Evolutionary conservation across 805 yeast genomes (phyloP), one percentile per base, ranked within the genome.

Genomic region (Kodamaea laetipori): DNA sequence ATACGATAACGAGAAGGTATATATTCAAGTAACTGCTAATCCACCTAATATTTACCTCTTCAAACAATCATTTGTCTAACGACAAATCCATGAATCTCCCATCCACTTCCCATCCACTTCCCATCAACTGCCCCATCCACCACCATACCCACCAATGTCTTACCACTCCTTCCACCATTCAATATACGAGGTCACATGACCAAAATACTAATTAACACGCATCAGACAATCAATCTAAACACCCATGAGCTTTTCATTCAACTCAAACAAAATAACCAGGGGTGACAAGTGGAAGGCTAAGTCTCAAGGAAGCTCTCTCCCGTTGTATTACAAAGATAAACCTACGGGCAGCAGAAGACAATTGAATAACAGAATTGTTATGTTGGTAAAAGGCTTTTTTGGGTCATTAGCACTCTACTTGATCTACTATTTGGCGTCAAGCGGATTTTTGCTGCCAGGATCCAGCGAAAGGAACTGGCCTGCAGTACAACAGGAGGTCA

Each of bases 401-500:
- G 57, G 66, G 1, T 58, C 77, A 0, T 30, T 73, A 4, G 61
- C 65, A 6, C 55, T 79, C 11, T 80, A 78, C 46, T 33, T 64
- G 4, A 42, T 74, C 1, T 73, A 76, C 48, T 60, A 48, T 27
- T 44, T 43, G 17, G 49, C 52, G 11, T 35, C 44, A 23, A 11
- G 44, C 36, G 38, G 42, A 30, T 24, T 21, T 47, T 40, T n/a
- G 12, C 10, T 32, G 4, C 7, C 25, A 15, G 9, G 40, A 6
- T 13, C n/a, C 3, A 24, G 34, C 11, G 9, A 5, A 9, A 31
- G 6, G n/a, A 39, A 53, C 30, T 82, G 88, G 88, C 46, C 55
- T 2, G 51, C 51, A 3, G 74, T 80, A 44, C 81, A 80, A 52
- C 62, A 67, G 10, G 77, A 76, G 50, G 90, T 90, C 23, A 81